A percentile compares a stretch with the other conserved stretches of the same genome.
These are phyloP conservation scores for Lumnitzera racemosa DNA, from an alignment of 345 rosid genomes.

Conservation along the genomic window DNA sequence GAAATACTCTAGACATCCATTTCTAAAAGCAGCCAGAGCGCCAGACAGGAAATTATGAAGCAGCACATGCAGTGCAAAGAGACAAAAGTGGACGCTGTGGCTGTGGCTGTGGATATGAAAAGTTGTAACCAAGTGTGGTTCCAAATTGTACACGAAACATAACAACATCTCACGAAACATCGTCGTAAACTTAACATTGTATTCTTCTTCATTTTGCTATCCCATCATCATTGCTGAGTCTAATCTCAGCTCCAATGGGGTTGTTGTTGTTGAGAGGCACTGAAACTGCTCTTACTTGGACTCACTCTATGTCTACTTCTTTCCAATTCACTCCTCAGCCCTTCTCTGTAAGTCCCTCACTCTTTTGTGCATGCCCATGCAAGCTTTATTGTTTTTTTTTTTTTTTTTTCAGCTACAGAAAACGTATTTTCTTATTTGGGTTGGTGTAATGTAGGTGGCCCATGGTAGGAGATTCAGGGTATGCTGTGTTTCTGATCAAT, in stretches of 20 bases:
- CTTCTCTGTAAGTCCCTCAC: conserved; percentile 23
- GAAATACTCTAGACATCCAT: too few species aligned
- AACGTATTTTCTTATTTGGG: background rate
- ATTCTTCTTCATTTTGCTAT: conserved; percentile 2
- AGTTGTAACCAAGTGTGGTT: conserved; percentile 26
- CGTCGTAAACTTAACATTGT: background rate
- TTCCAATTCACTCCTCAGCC: conserved; percentile 22
- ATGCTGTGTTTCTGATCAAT: conserved; percentile 34
- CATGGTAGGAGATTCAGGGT: conserved; percentile 31
- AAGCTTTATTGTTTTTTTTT: background rate
- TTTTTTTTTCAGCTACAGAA: background rate
- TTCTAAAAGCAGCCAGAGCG: too few species aligned
- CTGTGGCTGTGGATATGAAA: too few species aligned
- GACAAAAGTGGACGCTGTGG: too few species aligned
- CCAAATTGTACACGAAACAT: conserved; percentile 30
- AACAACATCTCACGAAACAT: background rate
- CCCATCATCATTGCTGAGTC: background rate
- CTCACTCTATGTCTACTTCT: conserved; percentile 39
- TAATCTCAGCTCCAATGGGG: background rate
- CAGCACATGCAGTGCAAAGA: too few species aligned
- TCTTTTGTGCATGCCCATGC: too few species aligned
- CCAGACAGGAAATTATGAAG: too few species aligned
- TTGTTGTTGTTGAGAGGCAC: conserved; percentile 36
- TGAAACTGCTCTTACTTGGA: conserved; percentile 47
- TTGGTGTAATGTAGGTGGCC: conserved; percentile 22